Percentiles rank a stretch among this genome's conserved stretches.
Evolutionary conservation across 2,329 filamentous ascomycete species (phyloP).

Genomic region (Fusarium xyrophilum): DNA sequence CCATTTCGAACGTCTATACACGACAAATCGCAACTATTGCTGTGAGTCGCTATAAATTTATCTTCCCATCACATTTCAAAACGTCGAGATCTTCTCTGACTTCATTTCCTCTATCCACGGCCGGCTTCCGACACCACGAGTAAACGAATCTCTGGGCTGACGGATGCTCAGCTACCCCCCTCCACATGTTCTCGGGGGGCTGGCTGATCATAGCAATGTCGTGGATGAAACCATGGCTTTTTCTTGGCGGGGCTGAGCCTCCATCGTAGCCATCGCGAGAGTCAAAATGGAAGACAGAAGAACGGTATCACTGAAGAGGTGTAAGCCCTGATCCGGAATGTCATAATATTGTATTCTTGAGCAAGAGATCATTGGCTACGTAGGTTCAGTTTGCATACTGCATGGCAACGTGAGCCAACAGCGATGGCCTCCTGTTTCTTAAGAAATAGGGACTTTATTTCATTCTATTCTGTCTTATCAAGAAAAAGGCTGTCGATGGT

Average conservation of each 20-base stretch:
- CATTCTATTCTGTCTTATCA: not conserved
- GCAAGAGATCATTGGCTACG: accelerated
- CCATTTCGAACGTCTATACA: not conserved
- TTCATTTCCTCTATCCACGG: accelerated
- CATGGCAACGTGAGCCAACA: no score
- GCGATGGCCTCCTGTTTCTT: no score
- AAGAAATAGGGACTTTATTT: no score
- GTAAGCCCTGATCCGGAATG: accelerated
- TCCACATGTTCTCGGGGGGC: not conserved
- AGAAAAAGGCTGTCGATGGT: not conserved
- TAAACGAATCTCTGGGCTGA: not conserved
- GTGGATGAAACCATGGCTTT: not conserved
- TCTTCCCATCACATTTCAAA: not conserved
- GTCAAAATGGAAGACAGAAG: accelerated
- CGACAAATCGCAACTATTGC: accelerated
- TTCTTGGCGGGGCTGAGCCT: not conserved
- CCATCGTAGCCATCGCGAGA: not conserved
- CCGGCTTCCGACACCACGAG: not conserved
- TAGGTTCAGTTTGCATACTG: not conserved
- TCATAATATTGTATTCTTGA: not conserved
- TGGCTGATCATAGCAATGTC: not conserved
- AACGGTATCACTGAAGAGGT: accelerated
- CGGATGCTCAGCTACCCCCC: not conserved
- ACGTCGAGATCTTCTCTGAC: accelerated
- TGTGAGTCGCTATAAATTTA: accelerated